Base-by-base conservation (phyloP, 2,329 filamentous ascomycete species). In the Pseudomassariella vexata region DNA sequence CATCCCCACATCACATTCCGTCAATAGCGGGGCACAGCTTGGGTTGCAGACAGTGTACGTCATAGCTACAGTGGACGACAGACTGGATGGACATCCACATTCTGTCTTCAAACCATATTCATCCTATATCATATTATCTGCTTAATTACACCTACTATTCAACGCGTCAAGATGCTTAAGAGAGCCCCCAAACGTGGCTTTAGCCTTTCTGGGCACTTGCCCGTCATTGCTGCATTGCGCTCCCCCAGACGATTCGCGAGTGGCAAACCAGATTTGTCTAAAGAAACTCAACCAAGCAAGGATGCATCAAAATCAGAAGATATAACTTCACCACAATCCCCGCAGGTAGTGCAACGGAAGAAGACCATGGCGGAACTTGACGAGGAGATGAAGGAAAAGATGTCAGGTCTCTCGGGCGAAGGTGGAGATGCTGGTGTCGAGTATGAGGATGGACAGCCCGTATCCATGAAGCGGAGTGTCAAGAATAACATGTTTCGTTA, bases 401-500 rank as follows among this genome's bases (percentile, higher is more conserved):
- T 89, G 46, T 78, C 83, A 44, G 74, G 69, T 9, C 62, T 81
- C 19, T 69, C 80, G 0, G 83, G 84, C 1, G 82, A 80, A 24
- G 83, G 83, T 4, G 83, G 85, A 7, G 73, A 71, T 17, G 66
- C 81, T 3, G 85, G 83, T 1, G 62, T 89, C 5, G 83, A 88
- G 54, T 81, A 84, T 38, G 84, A 89, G 53, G 71, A 85, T 45
- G 85, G 85, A 0, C 71, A 80, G 52, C 76, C 84, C 0, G 76
- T 76, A 5, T 67, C 79, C 0, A 80, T 89, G 70, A 88, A 86
- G 59, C 65, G 82, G 30, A 71, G 79, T 21, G 84, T 89, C 9
- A 79, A 71, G 52, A 75, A 80, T 32, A 87, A 87, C 46, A 87
- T 87, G 82, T 88, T 88, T 52, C 65, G 82, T 11, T 73, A 82